A percentile compares a stretch with the other conserved stretches of the same genome.
Evolutionary conservation across 2,329 filamentous ascomycete genomes (phyloP).

Genomic region (Westerdykella ornata): DNA sequence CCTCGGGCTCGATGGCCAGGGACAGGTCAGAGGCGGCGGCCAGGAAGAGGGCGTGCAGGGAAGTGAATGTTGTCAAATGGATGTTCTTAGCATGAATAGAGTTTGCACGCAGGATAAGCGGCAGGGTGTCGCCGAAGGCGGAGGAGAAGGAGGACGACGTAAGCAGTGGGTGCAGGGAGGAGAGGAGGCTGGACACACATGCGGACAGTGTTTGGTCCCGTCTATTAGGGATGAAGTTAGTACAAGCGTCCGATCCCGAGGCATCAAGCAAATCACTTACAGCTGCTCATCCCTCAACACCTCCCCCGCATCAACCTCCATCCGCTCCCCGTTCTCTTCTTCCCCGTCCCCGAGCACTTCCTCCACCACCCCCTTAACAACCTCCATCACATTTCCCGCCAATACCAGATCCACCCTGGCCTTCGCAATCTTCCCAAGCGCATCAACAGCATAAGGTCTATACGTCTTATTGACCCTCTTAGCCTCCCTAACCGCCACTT

Average conservation of each 20-base stretch:
- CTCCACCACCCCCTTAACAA: conserved; percentile 53
- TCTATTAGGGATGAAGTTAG: conserved; percentile 7
- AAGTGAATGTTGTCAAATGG: conserved; percentile 20
- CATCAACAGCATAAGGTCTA: conserved; percentile 64
- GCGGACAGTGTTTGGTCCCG: conserved; percentile 21
- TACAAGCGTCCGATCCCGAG: not conserved
- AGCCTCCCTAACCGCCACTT: conserved; percentile 71
- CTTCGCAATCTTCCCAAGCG: conserved; percentile 65
- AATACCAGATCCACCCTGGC: conserved; percentile 63
- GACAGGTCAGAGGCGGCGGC: conserved; percentile 6
- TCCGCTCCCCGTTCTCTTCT: conserved; percentile 20
- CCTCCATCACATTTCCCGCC: conserved; percentile 57
- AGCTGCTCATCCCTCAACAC: conserved; percentile 17
- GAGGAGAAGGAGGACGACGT: not conserved
- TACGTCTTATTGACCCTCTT: conserved; percentile 88
- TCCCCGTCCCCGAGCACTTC: conserved; percentile 15
- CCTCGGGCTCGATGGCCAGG: conserved; percentile 2
- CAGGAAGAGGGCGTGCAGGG: conserved; percentile 16
- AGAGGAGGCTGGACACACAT: conserved; percentile 15
- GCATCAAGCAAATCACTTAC: conserved; percentile 9
- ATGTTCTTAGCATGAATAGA: conserved; percentile 16
- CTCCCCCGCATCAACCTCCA: conserved; percentile 31
- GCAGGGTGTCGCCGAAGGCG: conserved; percentile 3
- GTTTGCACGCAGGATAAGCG: conserved; percentile 15
- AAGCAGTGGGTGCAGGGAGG: conserved; percentile 16